These are phyloP conservation scores for Kuraishia piskuri DNA, from an alignment of 805 yeast genomes.

Conservation along the genomic window DNA sequence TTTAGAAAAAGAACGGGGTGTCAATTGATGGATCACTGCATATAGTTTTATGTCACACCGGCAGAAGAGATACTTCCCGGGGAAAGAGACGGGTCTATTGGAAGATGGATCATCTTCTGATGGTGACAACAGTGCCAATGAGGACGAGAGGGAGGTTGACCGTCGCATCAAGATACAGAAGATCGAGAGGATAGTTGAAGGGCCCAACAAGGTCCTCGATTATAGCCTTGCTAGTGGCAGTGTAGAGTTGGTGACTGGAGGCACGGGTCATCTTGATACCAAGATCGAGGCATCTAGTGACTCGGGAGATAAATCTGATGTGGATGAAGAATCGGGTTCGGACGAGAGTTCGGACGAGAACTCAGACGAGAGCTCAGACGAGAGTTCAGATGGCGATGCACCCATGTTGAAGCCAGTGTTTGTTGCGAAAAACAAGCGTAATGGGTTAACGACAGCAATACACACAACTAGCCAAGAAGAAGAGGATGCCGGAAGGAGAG, in stretches of 20 bases:
- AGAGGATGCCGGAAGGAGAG: conserved; percentile 3
- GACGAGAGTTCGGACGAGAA: conserved; percentile 3
- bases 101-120: neutral
- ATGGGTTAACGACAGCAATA: neutral
- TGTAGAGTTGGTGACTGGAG: neutral
- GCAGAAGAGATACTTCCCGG: conserved; percentile 1
- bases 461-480: neutral
- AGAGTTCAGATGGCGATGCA: conserved; percentile 8
- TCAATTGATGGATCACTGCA: neutral
- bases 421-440: conserved; percentile 9
- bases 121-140: neutral
- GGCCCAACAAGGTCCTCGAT: neutral
- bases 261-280: too few species aligned
- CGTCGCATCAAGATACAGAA: neutral
- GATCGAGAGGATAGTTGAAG: neutral
- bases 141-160: neutral
- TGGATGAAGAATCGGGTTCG: conserved; percentile 4
- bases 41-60: neutral
- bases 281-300: neutral
- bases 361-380: neutral
- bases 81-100: neutral
- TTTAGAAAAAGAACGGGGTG: too few species aligned
- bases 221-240: neutral
- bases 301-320: conserved; percentile 6
- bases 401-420: conserved; percentile 16